phyloP scores from a whole-genome alignment of 2,329 filamentous ascomycete species.

The Intubia oerlemansii region DNA sequence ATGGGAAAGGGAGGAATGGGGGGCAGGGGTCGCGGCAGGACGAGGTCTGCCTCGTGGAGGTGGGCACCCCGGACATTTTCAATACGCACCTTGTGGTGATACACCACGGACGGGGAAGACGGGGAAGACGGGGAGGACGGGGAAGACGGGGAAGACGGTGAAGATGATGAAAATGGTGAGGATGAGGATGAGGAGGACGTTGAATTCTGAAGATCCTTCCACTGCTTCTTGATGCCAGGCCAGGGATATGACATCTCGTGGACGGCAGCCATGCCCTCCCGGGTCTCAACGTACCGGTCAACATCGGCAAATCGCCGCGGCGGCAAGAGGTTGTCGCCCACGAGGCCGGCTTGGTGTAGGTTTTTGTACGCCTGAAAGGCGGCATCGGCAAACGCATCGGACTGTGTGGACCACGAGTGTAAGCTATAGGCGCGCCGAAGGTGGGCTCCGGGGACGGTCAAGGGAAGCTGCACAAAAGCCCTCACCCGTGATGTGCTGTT shows the following conservation, averaged over 20 bases:
- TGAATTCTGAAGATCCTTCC: slow-evolving; percentile 11
- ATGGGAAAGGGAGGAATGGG: slow-evolving; percentile 16
- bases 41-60: slow-evolving; percentile 19
- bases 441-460: slow-evolving; percentile 40
- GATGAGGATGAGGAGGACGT: no score
- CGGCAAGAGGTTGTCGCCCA: slow-evolving; percentile 65
- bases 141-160: no score
- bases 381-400: slow-evolving; percentile 56
- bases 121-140: no score
- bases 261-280: slow-evolving; percentile 15
- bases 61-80: slow-evolving; percentile 13
- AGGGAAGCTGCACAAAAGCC: slow-evolving; percentile 50
- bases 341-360: slow-evolving; percentile 46
- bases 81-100: slow-evolving; percentile 14
- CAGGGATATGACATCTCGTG: slow-evolving; percentile 24
- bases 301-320: slow-evolving; percentile 11
- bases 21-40: slow-evolving; percentile 22
- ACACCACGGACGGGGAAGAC: slow-evolving; percentile 8
- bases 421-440: slow-evolving; percentile 32
- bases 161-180: no score
- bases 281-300: slow-evolving; percentile 16
- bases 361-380: slow-evolving; percentile 59
- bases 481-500: slow-evolving; percentile 15
- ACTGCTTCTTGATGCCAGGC: slow-evolving; percentile 19
- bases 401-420: slow-evolving; percentile 45